These are phyloP conservation scores for Actinomortierella wolfii DNA, from an alignment of 371 early-diverging fungal species.

Conservation along the genomic window DNA sequence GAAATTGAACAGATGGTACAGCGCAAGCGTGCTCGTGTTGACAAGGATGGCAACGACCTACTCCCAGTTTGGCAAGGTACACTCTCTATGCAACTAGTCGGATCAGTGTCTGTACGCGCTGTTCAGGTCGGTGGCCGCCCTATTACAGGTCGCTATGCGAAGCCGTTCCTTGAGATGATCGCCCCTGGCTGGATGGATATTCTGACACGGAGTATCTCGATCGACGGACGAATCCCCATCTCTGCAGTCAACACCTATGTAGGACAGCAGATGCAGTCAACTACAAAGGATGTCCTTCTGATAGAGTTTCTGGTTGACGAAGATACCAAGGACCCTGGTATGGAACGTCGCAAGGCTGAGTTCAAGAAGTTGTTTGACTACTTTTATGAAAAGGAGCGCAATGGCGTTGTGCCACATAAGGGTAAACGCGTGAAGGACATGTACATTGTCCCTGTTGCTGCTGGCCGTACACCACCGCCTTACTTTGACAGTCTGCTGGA, in stretches of 20 bases:
- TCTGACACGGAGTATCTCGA: constrained; percentile 58
- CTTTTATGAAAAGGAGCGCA: constrained; percentile 61
- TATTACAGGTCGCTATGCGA: constrained; percentile 14
- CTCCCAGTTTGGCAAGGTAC: constrained; percentile 67
- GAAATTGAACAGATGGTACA: constrained; percentile 22
- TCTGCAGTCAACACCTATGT: constrained; percentile 62
- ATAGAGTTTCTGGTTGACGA: constrained; percentile 53
- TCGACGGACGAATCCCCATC: constrained; percentile 72
- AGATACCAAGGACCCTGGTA: constrained; percentile 5
- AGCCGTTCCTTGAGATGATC: constrained; percentile 21
- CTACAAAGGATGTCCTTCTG: constrained; percentile 64
- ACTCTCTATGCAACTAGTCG: constrained; percentile 72
- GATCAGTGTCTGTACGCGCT: constrained; percentile 60
- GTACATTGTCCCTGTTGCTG: constrained; percentile 69
- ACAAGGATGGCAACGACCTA: constrained; percentile 5
- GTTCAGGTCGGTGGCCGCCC: constrained; percentile 67
- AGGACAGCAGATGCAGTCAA: constrained; percentile 54
- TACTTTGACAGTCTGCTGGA: constrained; percentile 47
- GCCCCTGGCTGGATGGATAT: constrained; percentile 62
- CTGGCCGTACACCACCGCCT: constrained; percentile 56
- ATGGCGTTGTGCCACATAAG: constrained; percentile 74
- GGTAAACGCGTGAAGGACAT: constrained; percentile 73
- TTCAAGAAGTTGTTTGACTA: constrained; percentile 59
- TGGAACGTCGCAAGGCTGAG: constrained; percentile 34
- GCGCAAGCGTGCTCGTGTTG: constrained; percentile 2